Conservation (phyloP, 345 rosid species). For the Erodium maritimum region DNA sequence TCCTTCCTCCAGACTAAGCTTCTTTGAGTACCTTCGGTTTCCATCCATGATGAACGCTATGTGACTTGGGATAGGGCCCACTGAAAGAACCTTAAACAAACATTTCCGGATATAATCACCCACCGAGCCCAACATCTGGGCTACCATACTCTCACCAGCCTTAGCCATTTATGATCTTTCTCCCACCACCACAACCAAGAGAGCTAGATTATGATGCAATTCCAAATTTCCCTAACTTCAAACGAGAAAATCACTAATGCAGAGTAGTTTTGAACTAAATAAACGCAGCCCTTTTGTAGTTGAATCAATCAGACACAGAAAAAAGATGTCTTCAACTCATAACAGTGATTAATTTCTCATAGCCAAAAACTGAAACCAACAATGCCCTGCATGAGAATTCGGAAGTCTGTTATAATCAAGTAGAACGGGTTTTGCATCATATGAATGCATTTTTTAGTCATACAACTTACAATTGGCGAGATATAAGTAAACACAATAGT, state of each 20-base stretch:
- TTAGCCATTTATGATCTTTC: background rate
- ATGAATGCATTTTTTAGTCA: too few species aligned
- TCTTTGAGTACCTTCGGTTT: slow-evolving; percentile 37
- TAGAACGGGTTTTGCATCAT: background rate
- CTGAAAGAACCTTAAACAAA: slow-evolving; percentile 28
- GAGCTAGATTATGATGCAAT: background rate
- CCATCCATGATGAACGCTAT: slow-evolving; percentile 73
- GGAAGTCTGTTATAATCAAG: background rate
- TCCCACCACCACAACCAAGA: background rate
- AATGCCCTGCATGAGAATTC: background rate
- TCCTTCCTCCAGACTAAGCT: slow-evolving; percentile 24
- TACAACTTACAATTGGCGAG: too few species aligned
- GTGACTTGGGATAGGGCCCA: slow-evolving; percentile 48
- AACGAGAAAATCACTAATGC: background rate
- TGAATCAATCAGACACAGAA: background rate
- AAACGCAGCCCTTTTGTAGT: background rate
- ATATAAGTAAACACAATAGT: too few species aligned
- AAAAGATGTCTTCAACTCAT: background rate
- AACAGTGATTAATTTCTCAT: too few species aligned
- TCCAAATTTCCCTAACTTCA: background rate
- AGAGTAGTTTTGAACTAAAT: background rate
- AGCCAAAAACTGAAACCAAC: background rate
- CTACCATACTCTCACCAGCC: background rate
- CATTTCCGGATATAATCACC: slow-evolving; percentile 25
- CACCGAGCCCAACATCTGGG: slow-evolving; percentile 11